A percentile compares a stretch with the other conserved stretches of the same genome.
These are phyloP conservation scores for Rubus idaeus DNA, from an alignment of 306 rosid species.

Conservation along the genomic window DNA sequence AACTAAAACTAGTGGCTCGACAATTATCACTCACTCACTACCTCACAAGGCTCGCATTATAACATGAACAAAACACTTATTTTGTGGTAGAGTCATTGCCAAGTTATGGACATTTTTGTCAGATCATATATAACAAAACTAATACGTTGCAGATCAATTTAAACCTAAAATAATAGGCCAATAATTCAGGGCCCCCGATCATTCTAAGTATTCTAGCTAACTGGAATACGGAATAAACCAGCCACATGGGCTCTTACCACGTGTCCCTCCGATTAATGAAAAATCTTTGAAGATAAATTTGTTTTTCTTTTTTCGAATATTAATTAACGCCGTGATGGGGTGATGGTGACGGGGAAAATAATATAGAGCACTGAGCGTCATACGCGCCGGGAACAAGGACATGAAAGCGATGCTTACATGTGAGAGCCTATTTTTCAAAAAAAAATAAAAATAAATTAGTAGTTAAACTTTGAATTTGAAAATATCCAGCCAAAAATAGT, in stretches of 20 bases:
- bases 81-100: constrained; percentile 12
- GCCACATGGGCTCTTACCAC: constrained; percentile 19
- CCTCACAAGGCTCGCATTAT: not conserved
- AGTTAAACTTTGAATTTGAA: not conserved
- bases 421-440: constrained; percentile 22
- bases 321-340: constrained; percentile 3
- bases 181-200: constrained; percentile 2
- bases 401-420: constrained; percentile 47
- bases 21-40: not conserved
- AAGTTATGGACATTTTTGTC: not conserved
- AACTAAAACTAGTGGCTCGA: not conserved
- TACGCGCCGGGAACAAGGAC: constrained; percentile 50
- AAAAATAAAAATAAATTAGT: not conserved
- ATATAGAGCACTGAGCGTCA: constrained; percentile 29
- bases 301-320: not conserved
- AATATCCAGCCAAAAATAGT: constrained; percentile 10
- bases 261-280: constrained; percentile 7
- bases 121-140: not conserved
- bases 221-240: constrained; percentile 3
- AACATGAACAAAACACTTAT: not conserved
- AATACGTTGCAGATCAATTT: not conserved
- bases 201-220: not conserved
- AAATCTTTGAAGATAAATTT: not conserved
- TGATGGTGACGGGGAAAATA: constrained; percentile 23
- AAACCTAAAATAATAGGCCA: not conserved